Conservation (phyloP, 441 rosid genomes). For the Populus hybrid region DNA sequence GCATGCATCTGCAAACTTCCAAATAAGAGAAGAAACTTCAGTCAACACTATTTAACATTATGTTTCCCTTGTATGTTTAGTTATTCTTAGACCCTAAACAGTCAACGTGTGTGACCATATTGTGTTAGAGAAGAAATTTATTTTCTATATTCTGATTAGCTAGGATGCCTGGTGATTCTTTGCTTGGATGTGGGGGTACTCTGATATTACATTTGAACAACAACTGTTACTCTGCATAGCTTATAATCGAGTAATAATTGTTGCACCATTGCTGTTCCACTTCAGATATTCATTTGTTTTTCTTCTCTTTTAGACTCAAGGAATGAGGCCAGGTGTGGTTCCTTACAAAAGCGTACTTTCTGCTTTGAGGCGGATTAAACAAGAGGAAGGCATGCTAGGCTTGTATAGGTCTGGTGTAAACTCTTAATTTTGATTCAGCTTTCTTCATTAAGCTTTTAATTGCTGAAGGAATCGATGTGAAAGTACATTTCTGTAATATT, state of each 20-base stretch:
- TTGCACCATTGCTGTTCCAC: neutral
- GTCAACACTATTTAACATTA: neutral
- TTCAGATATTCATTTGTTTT: slow-evolving; percentile 8
- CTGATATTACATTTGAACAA: neutral
- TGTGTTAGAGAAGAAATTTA: no score
- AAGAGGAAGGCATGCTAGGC: slow-evolving; percentile 88
- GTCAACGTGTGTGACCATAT: neutral
- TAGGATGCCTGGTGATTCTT: neutral
- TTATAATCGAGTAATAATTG: neutral
- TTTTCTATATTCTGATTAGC: neutral
- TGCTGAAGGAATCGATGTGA: neutral
- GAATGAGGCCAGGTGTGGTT: slow-evolving; percentile 77
- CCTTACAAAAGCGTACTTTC: slow-evolving; percentile 81
- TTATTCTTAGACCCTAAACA: neutral
- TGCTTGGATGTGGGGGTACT: neutral
- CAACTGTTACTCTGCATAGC: neutral
- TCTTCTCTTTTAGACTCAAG: slow-evolving; percentile 61
- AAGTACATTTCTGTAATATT: neutral
- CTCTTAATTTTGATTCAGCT: neutral
- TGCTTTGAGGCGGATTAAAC: slow-evolving; percentile 72
- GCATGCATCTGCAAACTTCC: neutral
- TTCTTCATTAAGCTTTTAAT: neutral
- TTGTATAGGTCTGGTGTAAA: slow-evolving; percentile 70
- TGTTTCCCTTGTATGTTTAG: neutral
- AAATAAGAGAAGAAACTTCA: neutral